Conservation (phyloP, 192 early-diverging fungal species). For the Backusella psychrophila region DNA sequence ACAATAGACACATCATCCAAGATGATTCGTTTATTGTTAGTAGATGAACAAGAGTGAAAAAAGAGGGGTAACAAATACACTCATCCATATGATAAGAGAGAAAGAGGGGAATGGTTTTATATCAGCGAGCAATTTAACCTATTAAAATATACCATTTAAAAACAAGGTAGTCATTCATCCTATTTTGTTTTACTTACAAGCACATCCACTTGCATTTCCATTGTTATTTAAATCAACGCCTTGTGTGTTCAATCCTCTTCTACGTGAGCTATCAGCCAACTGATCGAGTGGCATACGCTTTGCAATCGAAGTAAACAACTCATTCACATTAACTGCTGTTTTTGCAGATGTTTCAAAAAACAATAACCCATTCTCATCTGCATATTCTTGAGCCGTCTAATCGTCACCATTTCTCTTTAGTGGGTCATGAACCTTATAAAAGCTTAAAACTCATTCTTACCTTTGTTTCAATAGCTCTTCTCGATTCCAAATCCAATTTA, state of each 20-base stretch:
- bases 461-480: constrained; percentile 70
- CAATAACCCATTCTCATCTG: constrained; percentile 58
- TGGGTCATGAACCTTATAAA: not conserved
- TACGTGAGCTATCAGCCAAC: constrained; percentile 53
- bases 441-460: constrained; percentile 20
- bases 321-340: constrained; percentile 57
- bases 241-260: constrained; percentile 42
- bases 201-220: constrained; percentile 31
- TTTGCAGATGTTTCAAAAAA: constrained; percentile 73
- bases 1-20: not conserved
- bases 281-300: constrained; percentile 70
- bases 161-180: not conserved
- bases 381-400: constrained; percentile 64
- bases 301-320: constrained; percentile 63
- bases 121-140: not conserved
- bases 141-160: not conserved
- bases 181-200: constrained; percentile 26
- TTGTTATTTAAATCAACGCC: constrained; percentile 46
- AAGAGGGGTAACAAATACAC: not conserved
- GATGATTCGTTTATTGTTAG: not conserved
- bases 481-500: constrained; percentile 61
- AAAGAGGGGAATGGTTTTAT: not conserved
- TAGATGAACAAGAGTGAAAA: not conserved
- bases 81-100: not conserved
- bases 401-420: not conserved